A percentile compares a stretch with the other conserved stretches of the same genome.
Evolutionary conservation across 2,329 filamentous ascomycete species (phyloP).

Genomic region (Talaromyces albobiverticillius): DNA sequence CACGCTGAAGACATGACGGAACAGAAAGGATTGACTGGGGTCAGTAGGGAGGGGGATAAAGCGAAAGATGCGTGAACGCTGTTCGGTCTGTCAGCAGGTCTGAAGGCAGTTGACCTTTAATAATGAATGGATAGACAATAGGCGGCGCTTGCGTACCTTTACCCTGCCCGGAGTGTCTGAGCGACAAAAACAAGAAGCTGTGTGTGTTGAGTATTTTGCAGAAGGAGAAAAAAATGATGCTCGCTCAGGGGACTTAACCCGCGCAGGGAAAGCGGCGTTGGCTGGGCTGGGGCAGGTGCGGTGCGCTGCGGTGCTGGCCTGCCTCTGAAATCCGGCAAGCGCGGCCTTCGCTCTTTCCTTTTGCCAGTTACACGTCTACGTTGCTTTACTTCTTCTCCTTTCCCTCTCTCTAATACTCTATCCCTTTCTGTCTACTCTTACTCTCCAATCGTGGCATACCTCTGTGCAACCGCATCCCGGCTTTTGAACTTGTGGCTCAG

Average conservation of each 20-base stretch:
- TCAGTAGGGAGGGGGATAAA: constrained; percentile 12
- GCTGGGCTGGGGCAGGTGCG: too few species aligned
- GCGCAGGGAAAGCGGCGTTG: too few species aligned
- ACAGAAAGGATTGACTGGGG: constrained; percentile 16
- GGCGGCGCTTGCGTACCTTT: not conserved
- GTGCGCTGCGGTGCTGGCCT: not conserved
- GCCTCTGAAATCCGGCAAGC: not conserved
- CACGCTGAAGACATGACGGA: constrained; percentile 13
- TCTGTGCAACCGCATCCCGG: not conserved
- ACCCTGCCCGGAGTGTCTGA: constrained; percentile 4
- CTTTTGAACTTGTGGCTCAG: not conserved
- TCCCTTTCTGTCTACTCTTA: not conserved
- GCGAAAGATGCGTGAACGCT: not conserved
- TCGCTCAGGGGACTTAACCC: too few species aligned
- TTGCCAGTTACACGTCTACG: not conserved
- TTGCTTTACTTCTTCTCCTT: not conserved
- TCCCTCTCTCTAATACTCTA: not conserved
- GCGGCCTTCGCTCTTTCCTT: not conserved
- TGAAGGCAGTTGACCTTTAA: too few species aligned
- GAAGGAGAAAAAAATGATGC: too few species aligned
- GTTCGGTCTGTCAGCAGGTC: not conserved
- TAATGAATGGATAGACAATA: too few species aligned
- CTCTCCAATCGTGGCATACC: not conserved
- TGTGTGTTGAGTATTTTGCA: too few species aligned
- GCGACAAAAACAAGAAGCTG: not conserved